phyloP scores from a whole-genome alignment of 2,329 filamentous ascomycete species.

The Plectosphaerella plurivora region DNA sequence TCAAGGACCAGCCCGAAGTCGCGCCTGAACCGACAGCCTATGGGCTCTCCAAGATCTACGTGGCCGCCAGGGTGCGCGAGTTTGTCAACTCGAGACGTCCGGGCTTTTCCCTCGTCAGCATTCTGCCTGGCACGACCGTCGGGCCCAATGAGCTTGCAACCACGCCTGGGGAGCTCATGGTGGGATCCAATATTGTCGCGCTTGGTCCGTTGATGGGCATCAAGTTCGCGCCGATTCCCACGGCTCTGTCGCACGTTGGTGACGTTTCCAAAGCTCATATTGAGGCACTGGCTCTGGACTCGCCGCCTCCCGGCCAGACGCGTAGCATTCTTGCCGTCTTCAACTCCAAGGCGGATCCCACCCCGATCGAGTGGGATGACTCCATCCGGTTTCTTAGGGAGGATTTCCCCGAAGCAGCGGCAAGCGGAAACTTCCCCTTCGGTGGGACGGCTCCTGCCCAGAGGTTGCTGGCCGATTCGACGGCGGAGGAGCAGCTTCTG shows the following conservation, averaged over 20 bases:
- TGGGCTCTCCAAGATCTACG: background rate
- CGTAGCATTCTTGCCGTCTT: background rate
- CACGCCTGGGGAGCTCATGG: background rate
- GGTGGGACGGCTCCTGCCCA: background rate
- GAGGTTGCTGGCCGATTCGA: background rate
- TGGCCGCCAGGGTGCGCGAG: background rate
- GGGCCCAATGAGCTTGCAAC: background rate
- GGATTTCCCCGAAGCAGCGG: background rate
- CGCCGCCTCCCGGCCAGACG: background rate
- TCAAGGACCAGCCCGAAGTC: background rate
- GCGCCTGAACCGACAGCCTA: background rate
- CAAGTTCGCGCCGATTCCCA: background rate
- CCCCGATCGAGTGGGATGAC: background rate
- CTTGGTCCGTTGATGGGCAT: background rate
- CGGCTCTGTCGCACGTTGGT: background rate
- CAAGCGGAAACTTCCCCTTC: background rate
- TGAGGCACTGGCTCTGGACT: background rate
- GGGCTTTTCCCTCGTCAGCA: background rate
- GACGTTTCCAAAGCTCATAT: background rate
- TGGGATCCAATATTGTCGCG: background rate
- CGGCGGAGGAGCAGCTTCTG: background rate
- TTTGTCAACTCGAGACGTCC: background rate
- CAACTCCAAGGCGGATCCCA: background rate
- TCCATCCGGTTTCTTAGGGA: background rate
- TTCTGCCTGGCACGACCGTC: background rate